phyloP scores from a whole-genome alignment of 1,139 yeast genomes.

The Yamadazyma dushanensis region DNA sequence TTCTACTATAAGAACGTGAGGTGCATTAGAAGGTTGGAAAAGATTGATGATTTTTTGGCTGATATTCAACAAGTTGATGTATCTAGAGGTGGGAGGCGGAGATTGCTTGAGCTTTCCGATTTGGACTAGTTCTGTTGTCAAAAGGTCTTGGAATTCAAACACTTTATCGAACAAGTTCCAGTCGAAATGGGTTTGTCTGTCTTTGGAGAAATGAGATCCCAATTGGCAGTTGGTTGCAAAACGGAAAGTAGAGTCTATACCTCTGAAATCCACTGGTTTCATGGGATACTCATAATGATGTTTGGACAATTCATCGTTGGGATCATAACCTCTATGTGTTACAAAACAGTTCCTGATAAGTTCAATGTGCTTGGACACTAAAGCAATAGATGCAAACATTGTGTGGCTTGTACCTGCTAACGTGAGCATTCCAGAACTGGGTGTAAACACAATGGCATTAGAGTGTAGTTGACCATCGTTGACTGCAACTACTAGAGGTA shows the following conservation, averaged over 20 bases:
- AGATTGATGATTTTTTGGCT: conserved; percentile 7
- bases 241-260: conserved; percentile 8
- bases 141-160: conserved; percentile 4
- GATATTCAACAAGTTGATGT: conserved; percentile 2
- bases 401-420: conserved; percentile 9
- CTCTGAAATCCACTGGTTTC: conserved; percentile 14
- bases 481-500: conserved; percentile 6
- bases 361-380: conserved; percentile 3
- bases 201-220: neutral
- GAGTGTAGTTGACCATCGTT: conserved; percentile 4
- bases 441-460: conserved; percentile 8
- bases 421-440: conserved; percentile 13
- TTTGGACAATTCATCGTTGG: conserved; percentile 11
- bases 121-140: conserved; percentile 6
- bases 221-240: conserved; percentile 3
- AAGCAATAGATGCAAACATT: conserved; percentile 8
- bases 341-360: conserved; percentile 8
- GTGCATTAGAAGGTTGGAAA: conserved; percentile 13
- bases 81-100: neutral
- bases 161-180: conserved; percentile 9
- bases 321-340: conserved; percentile 11
- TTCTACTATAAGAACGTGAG: conserved; percentile 10
- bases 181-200: conserved; percentile 9
- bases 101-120: neutral
- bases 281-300: conserved; percentile 13